Base-by-base conservation (phyloP, 2,329 filamentous ascomycete species). In the Ceratocystis huliohia region DNA sequence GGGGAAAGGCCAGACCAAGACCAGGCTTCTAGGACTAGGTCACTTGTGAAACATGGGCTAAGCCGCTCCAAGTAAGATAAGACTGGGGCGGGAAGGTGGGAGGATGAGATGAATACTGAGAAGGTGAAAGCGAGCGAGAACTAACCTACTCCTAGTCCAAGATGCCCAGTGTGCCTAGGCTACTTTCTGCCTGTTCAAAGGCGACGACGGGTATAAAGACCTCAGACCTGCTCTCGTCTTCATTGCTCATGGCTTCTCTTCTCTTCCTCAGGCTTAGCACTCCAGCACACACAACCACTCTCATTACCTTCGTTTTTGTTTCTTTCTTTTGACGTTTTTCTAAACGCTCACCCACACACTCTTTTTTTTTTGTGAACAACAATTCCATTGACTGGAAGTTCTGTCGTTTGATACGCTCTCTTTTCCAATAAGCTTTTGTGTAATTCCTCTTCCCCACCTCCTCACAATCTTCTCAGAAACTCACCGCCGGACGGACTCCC, bases 381-480 rank as follows among this genome's bases (percentile, higher is more conserved):
- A 8, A 44, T 28, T 65, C 56, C 61, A 67, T 67, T 67, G 63
- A 65, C 33, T 67, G 64, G 63, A 67, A 46, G 37, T 30, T 65
- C 56, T 20, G 44, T 48, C 65, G 25, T 66, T 66, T 53, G 48
- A 28, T 30, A 64, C 44, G 22, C 53, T 48, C 22, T 44, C 46
- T 65, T 50, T 61, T 37, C 37, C 37, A 8, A 41, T 30, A 7
- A 44, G 10, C 30, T 25, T 33, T 28, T 59, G 30, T 46, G 13
- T 28, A 6, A 4, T 20, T 22, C 10, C 10, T 57, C 4, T 45
- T 30, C 10, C 15, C 17, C 44, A 7, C 15, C 53, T 50, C 10
- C 25, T 6, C 25, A 30, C 28, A 59, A 37, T n/a, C 65, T 71
- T 72, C 70, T 68, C 37, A 41, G 1, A 41, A 41, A 41, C 37